Evolutionary conservation across 139 green algal genomes (phyloP).

Genomic region (Diplosphaera chodatii): DNA sequence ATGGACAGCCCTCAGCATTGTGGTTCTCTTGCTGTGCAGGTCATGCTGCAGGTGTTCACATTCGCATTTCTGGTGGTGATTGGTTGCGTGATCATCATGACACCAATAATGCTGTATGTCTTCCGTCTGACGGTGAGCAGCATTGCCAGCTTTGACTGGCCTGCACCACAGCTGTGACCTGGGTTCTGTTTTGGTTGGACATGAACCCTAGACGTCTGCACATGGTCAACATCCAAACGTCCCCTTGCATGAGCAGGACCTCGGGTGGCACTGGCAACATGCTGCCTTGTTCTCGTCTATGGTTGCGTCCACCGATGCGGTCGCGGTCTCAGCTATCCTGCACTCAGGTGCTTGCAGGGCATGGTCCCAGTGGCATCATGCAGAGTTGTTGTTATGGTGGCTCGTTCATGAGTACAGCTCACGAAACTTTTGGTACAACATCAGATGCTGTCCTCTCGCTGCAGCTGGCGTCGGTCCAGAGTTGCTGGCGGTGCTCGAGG

Average conservation of each 20-base stretch:
- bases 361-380: no score
- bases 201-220: no score
- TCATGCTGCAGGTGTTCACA: constrained; percentile 52
- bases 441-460: no score
- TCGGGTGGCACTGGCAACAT: constrained; percentile 64
- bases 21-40: no score
- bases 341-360: constrained; percentile 31
- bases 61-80: constrained; percentile 69
- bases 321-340: constrained; percentile 66
- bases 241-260: background rate
- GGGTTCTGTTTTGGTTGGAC: no score
- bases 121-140: constrained; percentile 35
- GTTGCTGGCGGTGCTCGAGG: constrained; percentile 68
- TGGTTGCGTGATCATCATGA: constrained; percentile 43
- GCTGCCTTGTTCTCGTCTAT: constrained; percentile 69
- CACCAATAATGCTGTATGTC: constrained; percentile 70
- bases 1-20: no score
- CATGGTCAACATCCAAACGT: no score
- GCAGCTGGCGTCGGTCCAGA: constrained; percentile 53
- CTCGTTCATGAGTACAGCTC: no score
- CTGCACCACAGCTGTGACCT: no score
- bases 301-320: constrained; percentile 72
- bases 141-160: no score
- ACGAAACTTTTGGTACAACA: no score
- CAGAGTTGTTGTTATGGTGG: no score